A percentile compares a stretch with the other conserved stretches of the same genome.
These are phyloP conservation scores for Nannochloropsis granulata DNA, from an alignment of 108 stramenopile species.

Conservation along the genomic window DNA sequence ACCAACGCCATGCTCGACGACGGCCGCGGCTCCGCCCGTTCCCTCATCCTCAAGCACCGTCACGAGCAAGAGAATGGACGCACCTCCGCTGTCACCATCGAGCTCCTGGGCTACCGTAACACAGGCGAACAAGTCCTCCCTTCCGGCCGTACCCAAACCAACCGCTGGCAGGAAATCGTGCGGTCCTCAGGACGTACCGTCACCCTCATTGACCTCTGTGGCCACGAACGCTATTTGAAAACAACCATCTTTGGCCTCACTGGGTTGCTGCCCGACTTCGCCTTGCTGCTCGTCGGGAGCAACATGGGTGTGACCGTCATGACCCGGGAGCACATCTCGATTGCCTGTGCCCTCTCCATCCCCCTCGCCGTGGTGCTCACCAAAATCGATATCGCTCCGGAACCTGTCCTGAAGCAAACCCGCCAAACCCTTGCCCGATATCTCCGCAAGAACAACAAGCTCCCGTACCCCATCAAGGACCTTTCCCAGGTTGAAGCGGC, in stretches of 20 bases:
- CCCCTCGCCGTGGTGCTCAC: constrained; percentile 76
- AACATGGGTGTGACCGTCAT: constrained; percentile 95
- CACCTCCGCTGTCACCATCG: constrained; percentile 79
- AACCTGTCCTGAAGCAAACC: constrained; percentile 74
- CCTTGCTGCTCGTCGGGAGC: constrained; percentile 80
- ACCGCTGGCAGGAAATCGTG: constrained; percentile 41
- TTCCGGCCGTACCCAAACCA: constrained; percentile 16
- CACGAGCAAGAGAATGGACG: constrained; percentile 92
- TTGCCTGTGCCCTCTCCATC: constrained; percentile 85
- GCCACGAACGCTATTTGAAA: constrained; percentile 97
- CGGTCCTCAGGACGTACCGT: constrained; percentile 57
- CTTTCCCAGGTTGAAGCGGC: constrained; percentile 61
- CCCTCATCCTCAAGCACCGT: constrained; percentile 83
- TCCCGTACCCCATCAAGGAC: constrained; percentile 36
- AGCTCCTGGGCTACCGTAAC: constrained; percentile 75
- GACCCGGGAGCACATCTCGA: constrained; percentile 93
- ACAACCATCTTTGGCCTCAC: constrained; percentile 96
- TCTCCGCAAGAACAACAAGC: constrained; percentile 28
- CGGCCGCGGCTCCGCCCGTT: constrained; percentile 80
- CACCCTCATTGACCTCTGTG: constrained; percentile 91
- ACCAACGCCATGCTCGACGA: constrained; percentile 77
- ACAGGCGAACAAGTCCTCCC: constrained; percentile 52
- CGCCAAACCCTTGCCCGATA: constrained; percentile 52
- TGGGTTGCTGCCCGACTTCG: constrained; percentile 72
- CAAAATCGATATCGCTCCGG: constrained; percentile 92